These are phyloP conservation scores for Brassica carinata DNA, from an alignment of 345 rosid species.

Conservation along the genomic window DNA sequence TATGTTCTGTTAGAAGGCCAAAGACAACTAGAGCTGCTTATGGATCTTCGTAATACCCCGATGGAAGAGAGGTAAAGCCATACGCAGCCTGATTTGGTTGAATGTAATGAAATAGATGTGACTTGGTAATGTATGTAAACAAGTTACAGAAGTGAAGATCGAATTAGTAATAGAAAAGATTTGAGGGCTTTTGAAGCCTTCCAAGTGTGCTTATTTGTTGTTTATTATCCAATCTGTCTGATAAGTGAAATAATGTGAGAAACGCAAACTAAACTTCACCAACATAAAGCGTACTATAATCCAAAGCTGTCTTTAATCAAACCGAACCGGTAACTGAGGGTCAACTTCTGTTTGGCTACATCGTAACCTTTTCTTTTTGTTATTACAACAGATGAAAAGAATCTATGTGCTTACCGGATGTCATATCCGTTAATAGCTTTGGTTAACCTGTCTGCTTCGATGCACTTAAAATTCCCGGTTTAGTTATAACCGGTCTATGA, in stretches of 20 bases:
- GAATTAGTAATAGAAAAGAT: too few relatives aligned
- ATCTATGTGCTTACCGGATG: not conserved
- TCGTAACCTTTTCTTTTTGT: not conserved
- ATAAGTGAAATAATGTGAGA: not conserved
- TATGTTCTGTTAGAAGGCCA: conserved; percentile 12
- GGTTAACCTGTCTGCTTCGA: not conserved
- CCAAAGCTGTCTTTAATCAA: not conserved
- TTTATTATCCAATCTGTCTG: too few relatives aligned
- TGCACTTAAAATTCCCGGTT: conserved; percentile 13
- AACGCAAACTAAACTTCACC: not conserved
- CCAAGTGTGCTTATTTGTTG: too few relatives aligned
- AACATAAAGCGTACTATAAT: not conserved
- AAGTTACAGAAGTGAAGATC: conserved; percentile 11
- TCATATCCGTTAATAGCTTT: too few relatives aligned
- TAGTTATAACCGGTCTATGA: conserved; percentile 20
- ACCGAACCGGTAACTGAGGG: not conserved
- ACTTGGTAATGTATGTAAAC: conserved; percentile 31
- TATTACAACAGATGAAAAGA: not conserved
- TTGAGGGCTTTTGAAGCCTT: too few relatives aligned
- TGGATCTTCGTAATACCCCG: not conserved
- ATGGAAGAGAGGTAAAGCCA: conserved; percentile 3
- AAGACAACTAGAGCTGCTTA: not conserved
- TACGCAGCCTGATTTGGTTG: conserved; percentile 24
- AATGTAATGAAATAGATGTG: conserved; percentile 33
- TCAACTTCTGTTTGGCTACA: not conserved